Conservation (phyloP, 2,329 filamentous ascomycete species). For the Atkinsonella texensis region DNA sequence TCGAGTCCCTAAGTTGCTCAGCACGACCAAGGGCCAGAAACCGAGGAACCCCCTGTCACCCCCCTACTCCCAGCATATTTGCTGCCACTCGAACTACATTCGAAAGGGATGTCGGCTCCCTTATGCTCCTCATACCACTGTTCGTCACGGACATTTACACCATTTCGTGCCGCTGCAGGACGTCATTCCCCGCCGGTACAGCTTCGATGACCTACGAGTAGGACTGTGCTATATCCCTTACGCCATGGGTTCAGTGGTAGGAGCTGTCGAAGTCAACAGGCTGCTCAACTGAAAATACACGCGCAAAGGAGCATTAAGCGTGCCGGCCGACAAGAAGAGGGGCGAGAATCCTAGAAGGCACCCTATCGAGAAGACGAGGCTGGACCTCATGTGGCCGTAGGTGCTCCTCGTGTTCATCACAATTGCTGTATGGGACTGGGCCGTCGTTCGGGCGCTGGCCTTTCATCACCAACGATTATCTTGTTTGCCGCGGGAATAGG, state of each 20-base stretch:
- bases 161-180: slow-evolving; percentile 21
- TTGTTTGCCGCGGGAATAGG: slow-evolving; percentile 25
- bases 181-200: slow-evolving; percentile 19
- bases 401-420: slow-evolving; percentile 31
- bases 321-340: slow-evolving; percentile 35
- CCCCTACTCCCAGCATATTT: slow-evolving; percentile 18
- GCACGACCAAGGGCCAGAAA: too few relatives aligned
- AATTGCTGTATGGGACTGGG: slow-evolving; percentile 31
- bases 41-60: slow-evolving; percentile 6
- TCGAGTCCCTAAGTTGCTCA: too few relatives aligned
- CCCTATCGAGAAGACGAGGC: slow-evolving; percentile 25
- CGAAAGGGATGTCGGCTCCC: slow-evolving; percentile 22
- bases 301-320: slow-evolving; percentile 34
- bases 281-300: slow-evolving; percentile 51
- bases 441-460: slow-evolving; percentile 22
- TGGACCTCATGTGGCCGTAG: slow-evolving; percentile 25
- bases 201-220: slow-evolving; percentile 25
- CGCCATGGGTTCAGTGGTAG: slow-evolving; percentile 23
- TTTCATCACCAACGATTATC: slow-evolving; percentile 29
- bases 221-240: slow-evolving; percentile 31
- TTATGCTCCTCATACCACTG: slow-evolving; percentile 23
- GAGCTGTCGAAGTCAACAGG: slow-evolving; percentile 28
- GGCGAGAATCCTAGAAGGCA: slow-evolving; percentile 22
- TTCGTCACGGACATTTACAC: slow-evolving; percentile 23
- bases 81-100: slow-evolving; percentile 22